Base-by-base conservation (phyloP, 1,284 basidiomycete genomes). In the Melampsora larici-populina region DNA sequence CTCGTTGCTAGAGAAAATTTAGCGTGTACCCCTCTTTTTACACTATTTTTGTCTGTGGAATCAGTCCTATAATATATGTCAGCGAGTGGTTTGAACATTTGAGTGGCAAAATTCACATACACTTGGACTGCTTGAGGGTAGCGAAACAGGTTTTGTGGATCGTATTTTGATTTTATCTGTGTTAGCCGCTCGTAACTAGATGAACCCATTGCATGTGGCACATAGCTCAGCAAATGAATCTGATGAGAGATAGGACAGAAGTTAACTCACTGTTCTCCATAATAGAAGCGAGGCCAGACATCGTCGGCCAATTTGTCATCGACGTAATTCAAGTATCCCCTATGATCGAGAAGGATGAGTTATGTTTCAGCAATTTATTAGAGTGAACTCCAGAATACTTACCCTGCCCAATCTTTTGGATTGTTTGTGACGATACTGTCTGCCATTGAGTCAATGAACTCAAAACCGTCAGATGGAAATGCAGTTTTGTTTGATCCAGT, bases 311-410 rank as follows among this genome's bases (percentile, higher is more conserved):
- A 55, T 8, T 64, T 63, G 66, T 75, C 64, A 46, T 75, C 72
- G 21, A 60, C 63, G 40, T 75, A 75, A 75, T 75, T 75, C 15
- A 64, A 31, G 66, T 75, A 75, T 49, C 63, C 72, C 7, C 72
- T 75, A 15, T 21, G n/a, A 60, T 36, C 13, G 62, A 71, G 60
- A 11, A 21, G 33, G 33, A 17, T 24, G 24, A 43, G 40, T 43
- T 7, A 43, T 43, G 11, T 43, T 43, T 13, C n/a, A 31, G 9
- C 31, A 66, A 5, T 36, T 36, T 33, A 21, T 21, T 8, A 18
- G 4, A 64, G 11, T n/a, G 9, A 17, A 13, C 18, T 24, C 1
- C 40, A 13, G 11, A 43, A 9, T 13, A 11, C 40, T 43, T 1
- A 21, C 51, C 64, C 55, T 40, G 66, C 72, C 72, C 72, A 75